These are phyloP conservation scores for Backusella morwellensis DNA, from an alignment of 192 early-diverging fungal genomes.

Conservation along the genomic window DNA sequence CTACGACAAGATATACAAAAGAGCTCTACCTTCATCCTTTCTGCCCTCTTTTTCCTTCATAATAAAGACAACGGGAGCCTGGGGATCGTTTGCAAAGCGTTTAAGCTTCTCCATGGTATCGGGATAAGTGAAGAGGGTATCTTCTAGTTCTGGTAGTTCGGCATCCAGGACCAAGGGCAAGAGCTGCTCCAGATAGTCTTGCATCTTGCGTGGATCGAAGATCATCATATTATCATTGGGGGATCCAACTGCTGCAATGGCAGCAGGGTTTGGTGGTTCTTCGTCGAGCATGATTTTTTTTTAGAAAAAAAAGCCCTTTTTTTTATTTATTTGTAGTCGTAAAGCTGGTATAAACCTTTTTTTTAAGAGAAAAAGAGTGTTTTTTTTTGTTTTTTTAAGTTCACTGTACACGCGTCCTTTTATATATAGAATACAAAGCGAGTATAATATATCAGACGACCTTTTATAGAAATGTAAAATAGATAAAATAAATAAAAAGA, in stretches of 20 bases:
- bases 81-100: conserved; percentile 75
- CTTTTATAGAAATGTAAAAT: neutral
- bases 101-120: conserved; percentile 73
- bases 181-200: conserved; percentile 70
- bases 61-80: conserved; percentile 71
- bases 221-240: conserved; percentile 15
- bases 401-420: neutral
- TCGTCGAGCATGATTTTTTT: conserved; percentile 26
- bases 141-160: conserved; percentile 56
- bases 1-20: neutral
- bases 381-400: neutral
- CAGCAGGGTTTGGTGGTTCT: conserved; percentile 16
- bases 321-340: neutral
- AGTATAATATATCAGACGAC: conserved; percentile 1
- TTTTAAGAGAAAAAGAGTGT: neutral
- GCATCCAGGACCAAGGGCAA: conserved; percentile 73
- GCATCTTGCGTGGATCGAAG: conserved; percentile 60
- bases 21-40: conserved; percentile 35
- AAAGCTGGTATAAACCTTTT: neutral
- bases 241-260: conserved; percentile 8
- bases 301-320: neutral
- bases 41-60: conserved; percentile 68
- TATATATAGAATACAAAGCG: neutral
- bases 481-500: conserved; percentile 6
- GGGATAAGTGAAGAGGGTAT: conserved; percentile 57